Base-by-base conservation (phyloP, 176 grass and related monocot genomes). In the Phragmites australis region DNA sequence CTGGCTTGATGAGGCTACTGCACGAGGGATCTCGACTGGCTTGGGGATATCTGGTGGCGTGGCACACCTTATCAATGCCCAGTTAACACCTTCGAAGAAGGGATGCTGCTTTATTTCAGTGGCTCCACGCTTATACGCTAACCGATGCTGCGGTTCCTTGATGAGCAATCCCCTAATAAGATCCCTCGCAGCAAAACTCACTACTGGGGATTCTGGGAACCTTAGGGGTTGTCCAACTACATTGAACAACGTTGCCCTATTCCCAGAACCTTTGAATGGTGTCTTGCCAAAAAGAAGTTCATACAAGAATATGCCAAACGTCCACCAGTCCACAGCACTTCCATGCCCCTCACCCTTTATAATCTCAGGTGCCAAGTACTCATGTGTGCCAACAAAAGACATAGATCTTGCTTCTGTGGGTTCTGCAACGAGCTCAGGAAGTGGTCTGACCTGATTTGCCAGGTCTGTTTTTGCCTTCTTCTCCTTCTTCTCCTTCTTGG, bases 291-390 rank as follows among this genome's bases (percentile, higher is more conserved):
- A 95, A 48, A 95, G 74, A 63, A 95, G 89, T 41, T 95, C 93
- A 66, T 92, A 95, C 69, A 95, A 84, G 74, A 95, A 92, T 75
- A 95, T 95, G 73, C 93, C 93, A 76, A 90, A 91, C 12, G 93
- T 95, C 93, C 93, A 95, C 93, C 93, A 95, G 74, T 95, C 93
- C 6, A 95, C 93, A 16, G 93, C 93, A n/a, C 89, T 91, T 53
- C 93, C 93, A 76, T 95, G 93, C 17, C 93, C 93, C 82, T 94
- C 89, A 1, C 89, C 93, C 64, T 94, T 94, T 72, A 93, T 90
- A 68, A 93, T 93, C 78, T 93, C 91, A 12, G 91, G 91, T 64
- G 91, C 91, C 34, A 93, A 70, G 63, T 93, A 93, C 56, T 93
- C 91, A 68, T 93, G 91, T 40, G 91, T 93, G 47, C 91, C 91